Conservation (phyloP, 163 green algal genomes). For the Chlamydomonas reinhardtii region DNA sequence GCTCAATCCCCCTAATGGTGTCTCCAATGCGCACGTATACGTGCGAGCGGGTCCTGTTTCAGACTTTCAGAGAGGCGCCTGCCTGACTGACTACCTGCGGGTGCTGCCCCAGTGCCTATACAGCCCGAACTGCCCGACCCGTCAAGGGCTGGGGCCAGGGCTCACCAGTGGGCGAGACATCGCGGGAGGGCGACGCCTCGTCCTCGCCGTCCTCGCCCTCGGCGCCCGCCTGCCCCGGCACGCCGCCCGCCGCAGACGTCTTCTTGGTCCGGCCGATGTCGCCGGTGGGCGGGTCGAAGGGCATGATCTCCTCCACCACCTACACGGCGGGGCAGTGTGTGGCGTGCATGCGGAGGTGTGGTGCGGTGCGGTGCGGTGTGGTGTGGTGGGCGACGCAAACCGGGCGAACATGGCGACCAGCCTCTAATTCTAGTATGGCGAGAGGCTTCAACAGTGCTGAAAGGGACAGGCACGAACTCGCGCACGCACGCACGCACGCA, state of each 20-base stretch:
- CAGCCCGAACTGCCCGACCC: no score
- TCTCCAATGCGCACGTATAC: no score
- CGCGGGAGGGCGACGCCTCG: not conserved
- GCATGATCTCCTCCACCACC: conserved; percentile 11
- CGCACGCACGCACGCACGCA: not conserved
- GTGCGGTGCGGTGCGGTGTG: not conserved
- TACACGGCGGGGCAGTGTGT: no score
- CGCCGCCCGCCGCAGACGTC: not conserved
- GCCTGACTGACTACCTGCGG: no score
- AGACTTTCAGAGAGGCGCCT: no score
- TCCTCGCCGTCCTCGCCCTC: not conserved
- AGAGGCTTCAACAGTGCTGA: no score
- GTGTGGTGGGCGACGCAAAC: not conserved
- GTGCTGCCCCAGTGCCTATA: no score
- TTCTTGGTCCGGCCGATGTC: not conserved
- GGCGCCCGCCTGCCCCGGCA: not conserved
- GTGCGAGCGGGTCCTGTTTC: no score
- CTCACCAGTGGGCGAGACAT: conserved; percentile 12
- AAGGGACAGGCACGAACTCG: not conserved
- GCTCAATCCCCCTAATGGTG: no score
- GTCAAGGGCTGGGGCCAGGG: no score
- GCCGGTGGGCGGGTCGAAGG: conserved; percentile 19
- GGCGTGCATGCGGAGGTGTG: not conserved
- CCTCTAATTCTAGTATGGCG: no score
- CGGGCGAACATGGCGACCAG: no score